phyloP scores from a whole-genome alignment of 495 filamentous ascomycete genomes.

The Xylaria grammica region DNA sequence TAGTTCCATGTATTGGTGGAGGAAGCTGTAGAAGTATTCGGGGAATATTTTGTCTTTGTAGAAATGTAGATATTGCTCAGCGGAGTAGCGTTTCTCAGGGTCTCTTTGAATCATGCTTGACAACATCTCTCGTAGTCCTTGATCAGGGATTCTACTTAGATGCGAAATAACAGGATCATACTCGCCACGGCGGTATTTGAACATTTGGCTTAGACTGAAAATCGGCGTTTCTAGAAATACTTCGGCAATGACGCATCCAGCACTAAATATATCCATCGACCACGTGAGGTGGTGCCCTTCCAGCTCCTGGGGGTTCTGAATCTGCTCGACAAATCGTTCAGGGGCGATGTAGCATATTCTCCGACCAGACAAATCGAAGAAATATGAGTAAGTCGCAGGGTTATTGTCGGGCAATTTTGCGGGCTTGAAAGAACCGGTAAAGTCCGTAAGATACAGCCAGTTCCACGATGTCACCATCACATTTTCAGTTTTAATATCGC shows the following conservation, averaged over 20 bases:
- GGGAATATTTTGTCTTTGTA: conserved; percentile 93
- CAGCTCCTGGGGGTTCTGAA: conserved; percentile 56
- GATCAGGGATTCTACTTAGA: conserved; percentile 85
- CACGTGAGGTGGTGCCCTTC: conserved; percentile 57
- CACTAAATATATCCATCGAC: conserved; percentile 99
- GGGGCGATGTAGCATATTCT: conserved; percentile 97
- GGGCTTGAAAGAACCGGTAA: conserved; percentile 93
- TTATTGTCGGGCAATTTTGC: conserved; percentile 96
- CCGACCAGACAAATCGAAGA: conserved; percentile 90
- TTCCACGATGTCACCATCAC: conserved; percentile 98
- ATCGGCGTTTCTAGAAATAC: conserved; percentile 95
- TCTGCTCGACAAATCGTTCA: conserved; percentile 80
- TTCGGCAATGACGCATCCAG: conserved; percentile 96
- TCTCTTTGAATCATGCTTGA: conserved; percentile 95
- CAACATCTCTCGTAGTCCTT: conserved; percentile 83
- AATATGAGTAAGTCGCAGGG: conserved; percentile 95
- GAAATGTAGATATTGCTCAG: conserved; percentile 92
- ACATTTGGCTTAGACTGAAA: conserved; percentile 90
- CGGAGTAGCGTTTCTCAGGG: conserved; percentile 87
- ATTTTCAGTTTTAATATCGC: conserved; percentile 98
- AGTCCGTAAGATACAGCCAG: conserved; percentile 97
- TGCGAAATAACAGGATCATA: conserved; percentile 85
- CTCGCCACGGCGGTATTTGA: conserved; percentile 88
- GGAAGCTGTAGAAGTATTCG: conserved; percentile 93
- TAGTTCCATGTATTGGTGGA: conserved; percentile 95